Evolutionary conservation across 257 asterid species (phyloP).

Genomic region (Nemophila menziesii): DNA sequence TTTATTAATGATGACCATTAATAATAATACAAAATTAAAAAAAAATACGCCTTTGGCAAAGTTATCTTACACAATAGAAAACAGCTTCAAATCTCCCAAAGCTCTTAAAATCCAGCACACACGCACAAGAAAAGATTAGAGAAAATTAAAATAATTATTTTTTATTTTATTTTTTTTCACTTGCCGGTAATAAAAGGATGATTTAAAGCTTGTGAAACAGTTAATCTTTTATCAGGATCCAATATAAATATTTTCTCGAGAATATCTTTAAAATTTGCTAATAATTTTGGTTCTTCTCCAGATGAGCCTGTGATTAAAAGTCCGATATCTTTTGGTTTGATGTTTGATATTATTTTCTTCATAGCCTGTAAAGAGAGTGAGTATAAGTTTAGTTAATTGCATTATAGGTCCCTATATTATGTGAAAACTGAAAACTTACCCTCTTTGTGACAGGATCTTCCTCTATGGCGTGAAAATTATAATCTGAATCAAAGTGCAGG

Average conservation of each 20-base stretch:
- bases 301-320: constrained; percentile 62
- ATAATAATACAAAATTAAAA: constrained; percentile 68
- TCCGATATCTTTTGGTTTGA: constrained; percentile 92
- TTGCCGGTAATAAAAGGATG: constrained; percentile 99
- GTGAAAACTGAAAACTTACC: constrained; percentile 26
- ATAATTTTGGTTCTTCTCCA: constrained; percentile 92
- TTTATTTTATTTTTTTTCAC: no score
- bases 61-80: constrained; percentile 97
- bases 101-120: constrained; percentile 40
- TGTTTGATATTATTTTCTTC: constrained; percentile 62
- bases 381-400: constrained; percentile 10
- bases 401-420: background rate
- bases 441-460: constrained; percentile 95
- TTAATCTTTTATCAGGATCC: constrained; percentile 96
- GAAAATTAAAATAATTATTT: constrained; percentile 60
- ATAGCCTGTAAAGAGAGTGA: constrained; percentile 47
- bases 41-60: constrained; percentile 60
- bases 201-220: constrained; percentile 89
- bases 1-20: constrained; percentile 45
- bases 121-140: constrained; percentile 65
- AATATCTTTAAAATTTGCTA: constrained; percentile 82
- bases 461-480: constrained; percentile 83
- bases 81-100: constrained; percentile 46
- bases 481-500: constrained; percentile 81
- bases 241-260: constrained; percentile 77